Evolutionary conservation across 1,139 yeast species (phyloP), one percentile per base, ranked within the genome.

Genomic region (Candida sp.): DNA sequence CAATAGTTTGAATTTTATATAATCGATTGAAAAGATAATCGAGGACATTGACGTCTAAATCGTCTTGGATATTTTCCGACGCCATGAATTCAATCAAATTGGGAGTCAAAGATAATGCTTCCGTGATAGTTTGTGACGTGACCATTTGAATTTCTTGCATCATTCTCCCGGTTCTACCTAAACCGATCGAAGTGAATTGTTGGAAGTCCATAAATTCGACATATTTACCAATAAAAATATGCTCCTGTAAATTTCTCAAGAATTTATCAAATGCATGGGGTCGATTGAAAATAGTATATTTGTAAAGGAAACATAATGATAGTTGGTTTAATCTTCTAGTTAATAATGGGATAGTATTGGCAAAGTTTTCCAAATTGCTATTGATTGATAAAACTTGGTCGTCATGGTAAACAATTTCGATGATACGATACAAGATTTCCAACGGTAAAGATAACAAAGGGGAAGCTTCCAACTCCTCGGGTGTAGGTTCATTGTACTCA

Each of bases 111-210:
- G 67, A 61, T 35, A 90, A 68, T 44, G 89, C 87, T 33, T 75
- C 69, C 41, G 78, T 61, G 30, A 90, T 81, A 3, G 97, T 90
- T 25, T 72, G 66, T 38, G 84, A 73, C 0, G 97, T 90, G 36
- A 90, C 89, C 87, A 89, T 87, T 63, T 89, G 95, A 52, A 90
- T 90, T 63, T 87, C 95, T 61, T 81, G 84, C 64, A 87, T 90
- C 96, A 89, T 89, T 52, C 86, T 78, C 6, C 88, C 88, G 0
- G 97, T 87, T 49, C 97, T 73, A 3, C 97, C 97, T 42, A 90
- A 72, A 0, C 97, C 97, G 42, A 90, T 84, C 1, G 95, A 85
- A 0, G 97, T 89, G 60, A 90, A 86, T 49, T 88, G 93, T 57
- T 87, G 87, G 57, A 90, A 90, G 65, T 90, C 97, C 55, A 90